Evolutionary conservation across 2,329 filamentous ascomycete species (phyloP), one percentile per base, ranked within the genome.

Genomic region (Tolypocladium sp.): DNA sequence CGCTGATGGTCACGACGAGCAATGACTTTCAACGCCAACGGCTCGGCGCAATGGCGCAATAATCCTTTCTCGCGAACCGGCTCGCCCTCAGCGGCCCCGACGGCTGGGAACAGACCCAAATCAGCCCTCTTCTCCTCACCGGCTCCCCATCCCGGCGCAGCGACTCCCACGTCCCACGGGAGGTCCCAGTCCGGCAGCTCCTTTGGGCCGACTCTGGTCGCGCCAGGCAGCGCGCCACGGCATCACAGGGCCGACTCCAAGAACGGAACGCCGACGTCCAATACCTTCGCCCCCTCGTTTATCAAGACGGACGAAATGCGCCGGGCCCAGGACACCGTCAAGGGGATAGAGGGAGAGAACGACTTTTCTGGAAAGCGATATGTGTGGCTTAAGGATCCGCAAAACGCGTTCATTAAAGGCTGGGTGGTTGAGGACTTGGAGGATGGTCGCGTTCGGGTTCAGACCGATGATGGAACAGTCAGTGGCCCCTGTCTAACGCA

Each of bases 321-420:
- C 65, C 74, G 78, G 41, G 77, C 74, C 40, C 73, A 79, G 57
- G 84, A 86, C 63, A 69, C 77, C 13, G 82, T 88, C 20, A 80
- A 80, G 56, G 89, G 91, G 22, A 92, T 97, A 61, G 95, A 99
- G 75, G 94, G 94, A 63, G 93, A 97, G 70, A 97, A 97, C 72
- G 94, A 99, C 79, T 97, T 99, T 73, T 99, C 94, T 0, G 95
- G 94, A 59, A 97, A 95, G 77, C 86, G 94, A 78, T 99, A 97
- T 79, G 92, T 99, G 64, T 99, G 94, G 95, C 80, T 99, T 70
- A 90, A 89, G 73, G 92, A 99, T 75, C 81, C 90, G 1, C 84
- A 92, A 68, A 82, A 83, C 58, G 94, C 94, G 1, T 99, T 99
- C 72, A 86, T 97, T 58, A 91, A 92, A 66, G 95, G 93, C 4